Percentiles rank a stretch among this genome's conserved stretches.
phyloP scores from a whole-genome alignment of 768 basidiomycete species.

The Leccinum boreale region DNA sequence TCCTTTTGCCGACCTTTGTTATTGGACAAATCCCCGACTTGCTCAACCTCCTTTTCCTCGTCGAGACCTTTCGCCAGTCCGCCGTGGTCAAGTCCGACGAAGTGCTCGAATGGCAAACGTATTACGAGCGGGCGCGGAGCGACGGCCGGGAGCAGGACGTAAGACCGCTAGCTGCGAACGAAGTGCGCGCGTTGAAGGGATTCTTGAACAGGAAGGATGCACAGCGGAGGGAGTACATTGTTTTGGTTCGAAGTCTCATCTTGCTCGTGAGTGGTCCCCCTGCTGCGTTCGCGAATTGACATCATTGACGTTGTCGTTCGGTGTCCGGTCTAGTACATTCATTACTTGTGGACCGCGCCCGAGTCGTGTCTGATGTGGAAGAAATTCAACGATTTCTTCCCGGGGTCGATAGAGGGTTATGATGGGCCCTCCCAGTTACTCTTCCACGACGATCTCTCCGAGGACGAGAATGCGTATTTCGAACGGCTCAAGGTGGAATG shows the following conservation, averaged over 20 bases:
- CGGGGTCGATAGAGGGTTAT: slow-evolving; percentile 14
- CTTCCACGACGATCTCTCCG: slow-evolving; percentile 24
- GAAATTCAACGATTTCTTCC: slow-evolving; percentile 27
- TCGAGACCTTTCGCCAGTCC: slow-evolving; percentile 24
- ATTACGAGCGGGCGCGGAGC: slow-evolving; percentile 12
- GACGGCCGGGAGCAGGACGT: slow-evolving; percentile 6
- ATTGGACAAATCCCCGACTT: slow-evolving; percentile 31
- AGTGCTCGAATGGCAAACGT: slow-evolving; percentile 26
- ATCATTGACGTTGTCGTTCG: neutral
- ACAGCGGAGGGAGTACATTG: slow-evolving; percentile 22
- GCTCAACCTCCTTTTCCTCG: slow-evolving; percentile 19
- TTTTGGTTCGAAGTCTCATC: slow-evolving; percentile 20
- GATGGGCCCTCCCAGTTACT: slow-evolving; percentile 16
- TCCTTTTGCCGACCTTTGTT: slow-evolving; percentile 27
- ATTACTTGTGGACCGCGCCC: slow-evolving; percentile 28
- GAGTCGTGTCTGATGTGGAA: slow-evolving; percentile 23
- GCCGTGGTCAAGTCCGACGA: slow-evolving; percentile 15
- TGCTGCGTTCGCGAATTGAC: neutral
- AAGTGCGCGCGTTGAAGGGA: slow-evolving; percentile 10
- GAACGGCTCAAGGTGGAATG: slow-evolving; percentile 16
- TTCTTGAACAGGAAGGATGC: slow-evolving; percentile 13
- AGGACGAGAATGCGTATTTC: slow-evolving; percentile 21
- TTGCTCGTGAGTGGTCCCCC: slow-evolving; percentile 13
- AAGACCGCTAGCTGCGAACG: slow-evolving; percentile 17
- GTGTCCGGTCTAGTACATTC: slow-evolving; percentile 18